phyloP scores from a whole-genome alignment of 148 eudicot genomes.

The Rhododendron simsii region DNA sequence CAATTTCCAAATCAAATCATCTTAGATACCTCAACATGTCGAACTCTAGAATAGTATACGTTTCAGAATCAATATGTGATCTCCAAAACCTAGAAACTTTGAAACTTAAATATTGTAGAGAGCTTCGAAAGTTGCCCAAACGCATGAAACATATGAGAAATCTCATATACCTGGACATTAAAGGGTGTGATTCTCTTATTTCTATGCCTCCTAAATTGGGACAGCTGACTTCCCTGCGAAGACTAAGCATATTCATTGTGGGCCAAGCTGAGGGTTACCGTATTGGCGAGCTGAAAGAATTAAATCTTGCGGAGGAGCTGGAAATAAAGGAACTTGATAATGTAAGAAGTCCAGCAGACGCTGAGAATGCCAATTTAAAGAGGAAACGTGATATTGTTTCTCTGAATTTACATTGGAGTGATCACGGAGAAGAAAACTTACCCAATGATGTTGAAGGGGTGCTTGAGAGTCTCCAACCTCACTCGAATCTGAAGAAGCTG shows the following conservation, averaged over 20 bases:
- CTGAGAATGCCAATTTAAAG: not conserved
- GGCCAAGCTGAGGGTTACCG: not conserved
- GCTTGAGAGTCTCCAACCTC: not conserved
- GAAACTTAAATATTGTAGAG: accelerated
- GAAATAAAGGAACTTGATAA: not conserved
- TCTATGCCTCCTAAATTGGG: no score
- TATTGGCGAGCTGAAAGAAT: not conserved
- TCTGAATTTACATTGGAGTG: not conserved
- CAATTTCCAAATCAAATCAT: not conserved
- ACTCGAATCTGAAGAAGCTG: slow-evolving; percentile 3
- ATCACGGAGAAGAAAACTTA: not conserved
- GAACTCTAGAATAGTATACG: accelerated
- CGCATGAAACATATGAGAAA: not conserved
- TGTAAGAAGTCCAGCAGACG: not conserved
- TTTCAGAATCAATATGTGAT: not conserved
- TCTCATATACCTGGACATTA: not conserved
- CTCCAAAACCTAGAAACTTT: not conserved
- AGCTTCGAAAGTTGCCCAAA: not conserved
- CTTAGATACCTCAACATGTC: not conserved
- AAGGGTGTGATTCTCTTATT: not conserved
- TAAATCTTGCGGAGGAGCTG: not conserved
- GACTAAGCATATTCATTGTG: not conserved
- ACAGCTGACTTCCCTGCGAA: no score
- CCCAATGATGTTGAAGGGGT: not conserved
- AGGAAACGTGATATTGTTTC: not conserved